Evolutionary conservation across 768 basidiomycete genomes (phyloP), one percentile per base, ranked within the genome.

Genomic region (button mushroom (Agaricus bisporus)): DNA sequence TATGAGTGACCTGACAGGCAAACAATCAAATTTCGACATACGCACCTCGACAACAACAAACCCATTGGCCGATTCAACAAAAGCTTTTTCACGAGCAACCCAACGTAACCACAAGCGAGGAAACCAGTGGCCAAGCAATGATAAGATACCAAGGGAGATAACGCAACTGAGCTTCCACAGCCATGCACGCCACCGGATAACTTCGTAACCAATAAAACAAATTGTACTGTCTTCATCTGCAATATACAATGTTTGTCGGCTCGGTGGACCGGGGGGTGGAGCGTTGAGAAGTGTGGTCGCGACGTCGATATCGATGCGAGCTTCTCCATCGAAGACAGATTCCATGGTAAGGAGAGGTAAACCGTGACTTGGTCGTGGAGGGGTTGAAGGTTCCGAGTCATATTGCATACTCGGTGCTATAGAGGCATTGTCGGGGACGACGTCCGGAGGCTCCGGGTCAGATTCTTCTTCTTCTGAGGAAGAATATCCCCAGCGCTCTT

Each of bases 401-500:
- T 85, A 89, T 39, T 82, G 77, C 69, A 87, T 77, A 50, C 88
- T 86, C 20, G 77, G 80, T 26, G 75, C 69, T 26, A 78, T 69
- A 9, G 77, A 80, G 18, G 67, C 64, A 41, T 73, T 72, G 56
- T 78, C 79, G 29, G 55, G 66, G 15, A 68, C 66, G 28, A 66
- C 60, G 11, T 66, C 62, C 50, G 67, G 55, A 42, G 67, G 70
- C 29, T 73, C 77, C 22, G 68, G 71, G 11, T 79, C 74, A 18
- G 73, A 74, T 25, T 54, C 51, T 20, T 82, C 80, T 61, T 86
- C 88, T 62, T 94, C 91, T 20, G 81, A 88, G 3, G 91, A 92
- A n/a, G 86, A 83, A 68, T 93, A 94, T 4, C 91, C 91, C 91
- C 91, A 94, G n/a, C 89, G 78, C 58, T 91, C 88, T 41, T 83